Base-by-base conservation (phyloP, 768 basidiomycete species). In the Podaxis sp. region DNA sequence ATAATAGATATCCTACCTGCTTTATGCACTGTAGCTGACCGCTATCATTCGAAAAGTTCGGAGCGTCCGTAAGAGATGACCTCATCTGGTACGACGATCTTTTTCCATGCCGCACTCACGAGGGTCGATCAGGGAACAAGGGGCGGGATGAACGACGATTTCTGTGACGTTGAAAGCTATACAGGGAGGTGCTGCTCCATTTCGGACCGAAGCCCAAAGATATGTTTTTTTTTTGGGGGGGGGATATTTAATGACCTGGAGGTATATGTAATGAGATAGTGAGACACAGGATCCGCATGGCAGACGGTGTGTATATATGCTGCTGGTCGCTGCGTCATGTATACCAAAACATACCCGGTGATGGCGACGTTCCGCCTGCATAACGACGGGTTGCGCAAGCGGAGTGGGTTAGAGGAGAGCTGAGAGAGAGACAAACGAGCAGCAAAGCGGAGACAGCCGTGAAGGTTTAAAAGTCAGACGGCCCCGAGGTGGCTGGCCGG, bases 401-500 rank as follows among this genome's bases (percentile, higher is more conserved):
- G 29, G 29, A 33, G 29, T 9, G 29, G 8, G 29, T 33, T 33
- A 9, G 33, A 33, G 33, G 50, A 13, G 15, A 52, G 6, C 15
- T 24, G 4, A 55, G 53, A 13, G 53, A 13, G 53, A 33, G 53
- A 15, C 2, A 19, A 38, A 9, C 33, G 6, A 38, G 19, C 19
- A 22, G 8, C 8, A 33, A 29, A 29, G 24, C 61, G 61, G 61
- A 37, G 46, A 55, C 55, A 29, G 54, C 61, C 61, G 61, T 12
- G n/a, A 33, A 55, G 19, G 24, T 60, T 60, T 24, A 40, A 62
- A 46, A 56, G 61, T 56, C 61, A 55, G 61, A 49, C 40, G 25
- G 54, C 46, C 12, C 13, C 27, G 4, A n/a, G 15, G 8, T 3
- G 25, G 19, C 22, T 19, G 46, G 51, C 33, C 53, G 60, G 53